Evolutionary conservation across 2,329 filamentous ascomycete species (phyloP).

Genomic region (Dactylellina haptotyla): DNA sequence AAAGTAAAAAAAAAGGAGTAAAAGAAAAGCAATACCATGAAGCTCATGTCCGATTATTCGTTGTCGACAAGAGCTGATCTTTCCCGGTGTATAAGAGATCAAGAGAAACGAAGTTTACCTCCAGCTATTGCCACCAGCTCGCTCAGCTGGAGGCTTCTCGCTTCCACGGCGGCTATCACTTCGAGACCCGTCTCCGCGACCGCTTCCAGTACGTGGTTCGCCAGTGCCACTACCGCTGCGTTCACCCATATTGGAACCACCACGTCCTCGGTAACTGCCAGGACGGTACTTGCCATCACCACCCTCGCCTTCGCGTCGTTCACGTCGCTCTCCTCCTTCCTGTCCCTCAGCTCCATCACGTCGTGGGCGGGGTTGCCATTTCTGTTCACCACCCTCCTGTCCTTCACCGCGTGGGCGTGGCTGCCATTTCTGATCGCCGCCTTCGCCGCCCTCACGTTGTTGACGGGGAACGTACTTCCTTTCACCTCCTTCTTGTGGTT

Average conservation of each 20-base stretch:
- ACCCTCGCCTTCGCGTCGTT: slow-evolving; percentile 30
- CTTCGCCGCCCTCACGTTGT: slow-evolving; percentile 19
- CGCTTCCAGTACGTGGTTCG: slow-evolving; percentile 18
- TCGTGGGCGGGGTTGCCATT: slow-evolving; percentile 68
- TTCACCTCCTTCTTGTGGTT: slow-evolving; percentile 25
- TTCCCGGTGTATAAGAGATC: background rate
- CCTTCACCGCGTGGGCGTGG: slow-evolving; percentile 67
- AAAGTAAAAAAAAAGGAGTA: slow-evolving; percentile 2
- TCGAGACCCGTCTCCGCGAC: slow-evolving; percentile 36
- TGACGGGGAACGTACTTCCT: slow-evolving; percentile 1
- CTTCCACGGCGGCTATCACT: slow-evolving; percentile 44
- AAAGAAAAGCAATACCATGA: no score
- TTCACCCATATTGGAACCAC: slow-evolving; percentile 42
- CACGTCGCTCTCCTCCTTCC: slow-evolving; percentile 37
- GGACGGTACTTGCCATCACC: slow-evolving; percentile 36
- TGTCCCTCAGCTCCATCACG: slow-evolving; percentile 41
- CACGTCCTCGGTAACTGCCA: slow-evolving; percentile 34
- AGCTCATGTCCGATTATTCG: background rate
- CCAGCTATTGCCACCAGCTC: slow-evolving; percentile 42
- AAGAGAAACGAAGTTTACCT: slow-evolving; percentile 32
- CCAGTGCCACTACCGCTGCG: slow-evolving; percentile 34
- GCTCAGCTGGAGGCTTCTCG: slow-evolving; percentile 47
- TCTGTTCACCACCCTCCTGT: slow-evolving; percentile 26
- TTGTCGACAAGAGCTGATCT: background rate
- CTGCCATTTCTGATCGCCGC: slow-evolving; percentile 55